Evolutionary conservation across 1,284 basidiomycete genomes (phyloP).

Genomic region (Trametes polyzona): DNA sequence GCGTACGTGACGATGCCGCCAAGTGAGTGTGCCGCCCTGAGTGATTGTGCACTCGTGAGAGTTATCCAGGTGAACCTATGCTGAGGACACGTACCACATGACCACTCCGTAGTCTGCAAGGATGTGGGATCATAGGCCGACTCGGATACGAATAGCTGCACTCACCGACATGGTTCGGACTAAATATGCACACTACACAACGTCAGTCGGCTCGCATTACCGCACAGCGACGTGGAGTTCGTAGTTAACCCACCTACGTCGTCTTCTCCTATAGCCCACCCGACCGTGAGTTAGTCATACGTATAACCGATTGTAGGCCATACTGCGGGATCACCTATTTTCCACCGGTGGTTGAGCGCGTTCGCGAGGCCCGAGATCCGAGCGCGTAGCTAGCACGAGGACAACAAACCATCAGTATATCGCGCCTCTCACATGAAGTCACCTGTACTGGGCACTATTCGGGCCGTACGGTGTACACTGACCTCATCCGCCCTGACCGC

Average conservation of each 20-base stretch:
- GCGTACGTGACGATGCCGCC: slow-evolving; percentile 64
- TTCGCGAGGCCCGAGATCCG: slow-evolving; percentile 24
- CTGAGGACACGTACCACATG: neutral
- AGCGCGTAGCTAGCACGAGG: slow-evolving; percentile 17
- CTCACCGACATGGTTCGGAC: slow-evolving; percentile 39
- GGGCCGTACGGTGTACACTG: neutral
- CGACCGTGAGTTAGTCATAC: neutral
- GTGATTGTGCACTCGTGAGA: neutral
- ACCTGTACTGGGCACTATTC: neutral
- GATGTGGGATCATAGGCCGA: neutral
- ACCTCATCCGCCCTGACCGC: slow-evolving; percentile 18
- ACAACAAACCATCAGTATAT: neutral
- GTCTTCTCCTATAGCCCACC: slow-evolving; percentile 11
- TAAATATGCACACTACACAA: slow-evolving; percentile 35
- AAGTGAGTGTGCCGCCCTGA: slow-evolving; percentile 62
- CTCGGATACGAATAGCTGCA: neutral
- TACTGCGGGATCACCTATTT: slow-evolving; percentile 15
- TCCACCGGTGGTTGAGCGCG: slow-evolving; percentile 22
- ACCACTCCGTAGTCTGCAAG: neutral
- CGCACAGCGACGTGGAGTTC: neutral
- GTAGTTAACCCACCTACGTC: slow-evolving; percentile 19
- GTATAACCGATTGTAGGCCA: neutral
- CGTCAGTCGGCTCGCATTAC: neutral
- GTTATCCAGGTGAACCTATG: neutral
- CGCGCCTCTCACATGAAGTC: no score